phyloP scores from a whole-genome alignment of 306 rosid species.

The Ceratonia siliqua region DNA sequence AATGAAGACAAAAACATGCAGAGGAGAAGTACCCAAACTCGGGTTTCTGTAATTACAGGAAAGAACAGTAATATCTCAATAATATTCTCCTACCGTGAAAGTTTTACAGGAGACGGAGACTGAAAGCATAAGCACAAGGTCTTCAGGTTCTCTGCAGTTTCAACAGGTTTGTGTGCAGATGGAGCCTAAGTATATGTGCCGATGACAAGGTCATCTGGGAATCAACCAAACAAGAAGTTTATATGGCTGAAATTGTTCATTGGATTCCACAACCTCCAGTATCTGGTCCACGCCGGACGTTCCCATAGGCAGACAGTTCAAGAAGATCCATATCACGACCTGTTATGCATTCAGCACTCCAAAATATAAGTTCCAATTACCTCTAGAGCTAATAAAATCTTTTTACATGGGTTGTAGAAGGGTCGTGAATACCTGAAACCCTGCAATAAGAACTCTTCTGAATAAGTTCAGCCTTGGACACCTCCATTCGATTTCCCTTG shows the following conservation, averaged over 20 bases:
- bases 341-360: conserved; percentile 40
- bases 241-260: conserved; percentile 38
- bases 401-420: background rate
- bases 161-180: background rate
- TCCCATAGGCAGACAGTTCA: conserved; percentile 87
- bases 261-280: conserved; percentile 89
- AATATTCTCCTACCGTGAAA: background rate
- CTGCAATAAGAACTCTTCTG: conserved; percentile 94
- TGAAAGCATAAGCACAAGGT: too few relatives aligned
- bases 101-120: conserved; percentile 15
- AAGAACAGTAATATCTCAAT: background rate
- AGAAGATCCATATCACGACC: conserved; percentile 93
- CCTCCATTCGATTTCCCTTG: conserved; percentile 80
- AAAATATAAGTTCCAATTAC: conserved; percentile 22
- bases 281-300: conserved; percentile 68
- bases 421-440: conserved; percentile 67
- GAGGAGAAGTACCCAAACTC: too few relatives aligned
- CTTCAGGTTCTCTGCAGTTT: conserved; percentile 21
- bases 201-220: conserved; percentile 12
- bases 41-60: too few relatives aligned
- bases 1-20: too few relatives aligned
- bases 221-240: conserved; percentile 23
- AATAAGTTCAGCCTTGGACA: conserved; percentile 75
- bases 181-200: background rate
- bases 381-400: conserved; percentile 15